Evolutionary conservation across 768 basidiomycete species (phyloP).

Genomic region (Boletus sp.): DNA sequence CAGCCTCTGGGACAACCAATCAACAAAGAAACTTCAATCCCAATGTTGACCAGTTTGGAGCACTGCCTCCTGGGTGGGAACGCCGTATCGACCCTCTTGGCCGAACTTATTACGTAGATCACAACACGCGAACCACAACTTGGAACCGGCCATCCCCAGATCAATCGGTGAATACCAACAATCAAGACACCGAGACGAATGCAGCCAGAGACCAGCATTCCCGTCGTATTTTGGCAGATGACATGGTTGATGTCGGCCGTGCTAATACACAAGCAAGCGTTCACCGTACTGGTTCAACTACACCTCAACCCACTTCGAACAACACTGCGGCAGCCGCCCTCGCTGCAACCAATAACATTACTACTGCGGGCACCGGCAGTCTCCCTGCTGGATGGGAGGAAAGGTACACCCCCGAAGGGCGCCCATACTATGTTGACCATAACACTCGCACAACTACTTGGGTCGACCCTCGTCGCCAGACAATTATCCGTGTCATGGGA

Average conservation of each 20-base stretch:
- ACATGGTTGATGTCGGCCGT: slow-evolving; percentile 73
- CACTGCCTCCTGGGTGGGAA: slow-evolving; percentile 92
- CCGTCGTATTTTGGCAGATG: slow-evolving; percentile 79
- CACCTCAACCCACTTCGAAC: slow-evolving; percentile 25
- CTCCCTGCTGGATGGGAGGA: slow-evolving; percentile 99
- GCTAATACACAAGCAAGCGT: slow-evolving; percentile 38
- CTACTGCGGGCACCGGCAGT: slow-evolving; percentile 77
- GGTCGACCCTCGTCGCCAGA: slow-evolving; percentile 98
- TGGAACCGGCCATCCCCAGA: slow-evolving; percentile 91
- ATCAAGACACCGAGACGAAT: slow-evolving; percentile 76
- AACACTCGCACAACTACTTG: slow-evolving; percentile 99
- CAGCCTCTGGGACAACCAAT: slow-evolving; percentile 41
- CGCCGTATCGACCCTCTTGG: slow-evolving; percentile 95
- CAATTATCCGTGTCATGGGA: slow-evolving; percentile 94
- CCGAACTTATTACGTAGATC: slow-evolving; percentile 97
- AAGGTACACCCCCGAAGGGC: slow-evolving; percentile 95
- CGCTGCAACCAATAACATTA: slow-evolving; percentile 46
- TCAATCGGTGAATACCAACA: slow-evolving; percentile 65
- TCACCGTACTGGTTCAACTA: slow-evolving; percentile 38
- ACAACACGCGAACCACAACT: slow-evolving; percentile 95
- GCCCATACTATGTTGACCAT: slow-evolving; percentile 99
- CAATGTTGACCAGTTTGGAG: slow-evolving; percentile 89
- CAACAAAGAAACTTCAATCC: slow-evolving; percentile 88
- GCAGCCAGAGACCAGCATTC: slow-evolving; percentile 85
- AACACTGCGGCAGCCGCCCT: slow-evolving; percentile 45